These are phyloP conservation scores for Boletus semigastroideus DNA, from an alignment of 1,284 basidiomycete species.

Conservation along the genomic window DNA sequence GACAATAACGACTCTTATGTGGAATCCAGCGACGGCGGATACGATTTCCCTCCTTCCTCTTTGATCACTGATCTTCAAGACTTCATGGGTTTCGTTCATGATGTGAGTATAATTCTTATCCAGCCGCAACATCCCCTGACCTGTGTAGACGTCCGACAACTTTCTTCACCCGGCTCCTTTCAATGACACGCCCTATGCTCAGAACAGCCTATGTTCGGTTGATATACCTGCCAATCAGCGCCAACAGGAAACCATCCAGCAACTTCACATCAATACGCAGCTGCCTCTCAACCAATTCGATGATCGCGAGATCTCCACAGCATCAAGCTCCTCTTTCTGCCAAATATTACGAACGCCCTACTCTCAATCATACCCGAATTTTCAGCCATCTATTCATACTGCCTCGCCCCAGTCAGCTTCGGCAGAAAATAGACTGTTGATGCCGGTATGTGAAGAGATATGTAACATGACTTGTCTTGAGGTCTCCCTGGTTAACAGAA, in stretches of 20 bases:
- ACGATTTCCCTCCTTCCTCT: background rate
- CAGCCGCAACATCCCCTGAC: constrained; percentile 3
- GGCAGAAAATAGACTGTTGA: constrained; percentile 1
- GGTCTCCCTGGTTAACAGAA: constrained; percentile 9
- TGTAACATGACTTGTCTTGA: background rate
- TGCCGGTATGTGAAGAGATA: constrained; percentile 12
- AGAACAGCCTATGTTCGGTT: background rate
- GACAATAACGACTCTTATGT: background rate
- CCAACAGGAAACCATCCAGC: constrained; percentile 5
- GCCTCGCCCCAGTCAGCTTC: constrained; percentile 16
- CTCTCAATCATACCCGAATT: background rate
- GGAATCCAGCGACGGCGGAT: background rate
- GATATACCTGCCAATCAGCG: constrained; percentile 3
- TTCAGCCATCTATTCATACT: constrained; percentile 4
- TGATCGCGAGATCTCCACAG: constrained; percentile 21
- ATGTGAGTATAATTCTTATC: constrained; percentile 17
- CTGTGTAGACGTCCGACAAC: constrained; percentile 6
- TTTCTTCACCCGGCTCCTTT: background rate
- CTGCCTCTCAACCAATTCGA: constrained; percentile 1
- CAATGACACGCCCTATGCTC: background rate
- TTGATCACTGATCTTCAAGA: background rate
- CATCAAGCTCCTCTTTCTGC: constrained; percentile 18
- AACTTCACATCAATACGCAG: constrained; percentile 22
- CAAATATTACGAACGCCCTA: constrained; percentile 14
- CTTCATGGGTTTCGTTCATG: background rate